Evolutionary conservation across 164 flowering plant species (phyloP), one percentile per base, ranked within the genome.

Genomic region (Paratinospora sagittata): DNA sequence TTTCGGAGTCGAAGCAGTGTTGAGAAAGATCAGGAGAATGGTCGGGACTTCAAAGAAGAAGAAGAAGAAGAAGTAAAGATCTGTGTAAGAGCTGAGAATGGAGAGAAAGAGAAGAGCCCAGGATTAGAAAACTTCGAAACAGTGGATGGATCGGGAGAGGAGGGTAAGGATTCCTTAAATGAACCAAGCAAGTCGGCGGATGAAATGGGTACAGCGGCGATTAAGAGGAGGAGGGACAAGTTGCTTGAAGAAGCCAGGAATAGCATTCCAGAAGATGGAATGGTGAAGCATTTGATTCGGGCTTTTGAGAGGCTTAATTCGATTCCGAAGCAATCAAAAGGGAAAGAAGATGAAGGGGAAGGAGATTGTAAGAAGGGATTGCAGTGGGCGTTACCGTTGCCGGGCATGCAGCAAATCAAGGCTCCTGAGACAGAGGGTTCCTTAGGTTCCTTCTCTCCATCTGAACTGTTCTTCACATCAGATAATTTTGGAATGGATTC

Each of bases 251-350:
- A 81, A 72, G 91, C 86, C 17, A 81, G 88, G 73, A 74, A 73
- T 21, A 87, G 92, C 67, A 78, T 84, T 43, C 95, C 95, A 1
- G 90, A 85, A 41, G 23, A 81, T 2, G 92, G 98, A 65, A 82
- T 72, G 72, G 98, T 96, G 75, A 70, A 67, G 91, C 84, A 90
- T 79, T 80, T 96, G 85, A 92, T 93, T 14, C 71, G 86, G 81
- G 97, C 91, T 0, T 96, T 96, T 75, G 99, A 96, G 88, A 82
- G 76, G 55, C 78, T 91, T 9, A 72, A 76, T 12, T 62, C 86
- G 0, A 71, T 89, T 1, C 85, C 81, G 1, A 76, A 81, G 47
- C 74, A 81, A 0, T 43, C 78, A 55, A 74, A 81, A 36, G 84
- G 74, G 23, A 73, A 74, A 14, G 75, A 71, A 11, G 71, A 6